Evolutionary conservation across 805 yeast species (phyloP).

Genomic region (Brettanomyces sp.): DNA sequence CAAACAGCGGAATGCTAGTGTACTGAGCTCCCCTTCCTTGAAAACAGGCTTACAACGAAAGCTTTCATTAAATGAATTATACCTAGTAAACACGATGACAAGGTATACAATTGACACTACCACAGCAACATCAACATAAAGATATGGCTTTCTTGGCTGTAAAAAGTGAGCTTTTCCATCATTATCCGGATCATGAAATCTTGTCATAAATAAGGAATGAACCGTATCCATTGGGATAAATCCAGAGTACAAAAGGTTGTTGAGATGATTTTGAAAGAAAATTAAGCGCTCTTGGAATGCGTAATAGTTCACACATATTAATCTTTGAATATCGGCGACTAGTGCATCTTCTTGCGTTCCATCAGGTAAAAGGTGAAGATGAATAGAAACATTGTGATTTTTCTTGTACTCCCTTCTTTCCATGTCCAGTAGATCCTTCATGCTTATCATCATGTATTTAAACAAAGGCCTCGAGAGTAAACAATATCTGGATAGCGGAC

Average conservation of each 20-base stretch:
- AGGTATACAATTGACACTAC: neutral
- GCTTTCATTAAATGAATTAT: neutral
- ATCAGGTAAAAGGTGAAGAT: too few relatives aligned
- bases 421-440: neutral
- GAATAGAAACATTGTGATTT: neutral
- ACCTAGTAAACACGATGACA: neutral
- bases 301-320: neutral
- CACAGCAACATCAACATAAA: neutral
- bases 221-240: conserved; percentile 2
- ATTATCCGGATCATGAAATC: neutral
- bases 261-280: neutral
- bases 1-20: neutral
- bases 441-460: neutral
- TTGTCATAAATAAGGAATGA: neutral
- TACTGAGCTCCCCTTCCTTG: neutral
- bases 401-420: neutral
- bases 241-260: neutral
- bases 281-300: conserved; percentile 1
- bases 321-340: neutral
- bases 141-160: neutral
- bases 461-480: neutral
- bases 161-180: neutral
- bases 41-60: neutral
- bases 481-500: neutral
- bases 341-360: neutral